Evolutionary conservation across 2,329 filamentous ascomycete species (phyloP), one percentile per base, ranked within the genome.

Genomic region (Atkinsonella hypoxylon): DNA sequence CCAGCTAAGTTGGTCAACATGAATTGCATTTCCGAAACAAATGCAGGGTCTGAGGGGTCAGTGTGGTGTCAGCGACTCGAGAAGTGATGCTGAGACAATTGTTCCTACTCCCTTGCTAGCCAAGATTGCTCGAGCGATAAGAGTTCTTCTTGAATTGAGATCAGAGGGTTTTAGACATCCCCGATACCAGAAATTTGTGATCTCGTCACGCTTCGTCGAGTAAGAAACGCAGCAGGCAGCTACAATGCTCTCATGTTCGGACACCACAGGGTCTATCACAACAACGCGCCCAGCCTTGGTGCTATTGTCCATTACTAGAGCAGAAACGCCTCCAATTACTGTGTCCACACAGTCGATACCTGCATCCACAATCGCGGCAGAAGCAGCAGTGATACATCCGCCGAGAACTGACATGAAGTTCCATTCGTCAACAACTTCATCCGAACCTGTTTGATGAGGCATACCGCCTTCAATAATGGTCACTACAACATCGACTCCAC

Each of bases 301-400:
- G 47, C 64, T 58, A 53, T 63, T 61, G 2, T 58, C 55, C 56
- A 67, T 64, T 13, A 93, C 82, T 45, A 95, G 67, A 4, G 89
- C 91, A 31, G 91, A 89, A 40, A 97, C 88, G 30, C 93, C 93
- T 10, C 90, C 93, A 31, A 86, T 81, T 17, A 96, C 84, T 32
- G 91, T 78, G 69, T 96, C 93, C 45, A 97, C 83, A 63, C 89
- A 96, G 64, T 98, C 93, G 54, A 98, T 96, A 9, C 89, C 89
- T 1, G 93, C 93, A 70, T 98, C 93, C 2, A 86, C 87, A 62
- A 98, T 82, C 13, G 93, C 93, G 10, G 91, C 91, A 50, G 89
- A 90, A 10, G 91, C 89, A 50, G 94, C 91, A 0, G 89, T 97
- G 59, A 98, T 89, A 63, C 90, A 96, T 1, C 89, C 89, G 26